phyloP scores from a whole-genome alignment of 1,284 basidiomycete genomes.

The Nidula niveotomentosa region DNA sequence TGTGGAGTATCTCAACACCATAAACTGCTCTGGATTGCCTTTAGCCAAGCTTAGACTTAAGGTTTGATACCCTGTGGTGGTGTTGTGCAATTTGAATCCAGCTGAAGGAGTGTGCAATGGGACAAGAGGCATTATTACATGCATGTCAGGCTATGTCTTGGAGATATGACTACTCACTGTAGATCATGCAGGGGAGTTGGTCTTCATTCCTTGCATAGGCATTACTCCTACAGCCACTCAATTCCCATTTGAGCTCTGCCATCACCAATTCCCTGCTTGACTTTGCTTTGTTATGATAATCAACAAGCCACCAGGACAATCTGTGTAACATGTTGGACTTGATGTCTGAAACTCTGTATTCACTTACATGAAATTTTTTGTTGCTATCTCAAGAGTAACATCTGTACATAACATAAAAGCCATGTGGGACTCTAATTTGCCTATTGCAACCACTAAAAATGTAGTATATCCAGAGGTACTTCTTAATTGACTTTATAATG shows the following conservation, averaged over 20 bases:
- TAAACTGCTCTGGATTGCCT: no score
- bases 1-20: no score
- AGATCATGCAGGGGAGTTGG: constrained; percentile 14
- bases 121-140: neutral
- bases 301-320: constrained; percentile 37
- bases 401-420: neutral
- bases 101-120: neutral
- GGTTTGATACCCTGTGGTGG: neutral
- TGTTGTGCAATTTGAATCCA: neutral
- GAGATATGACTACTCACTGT: neutral
- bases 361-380: constrained; percentile 33
- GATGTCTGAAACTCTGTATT: constrained; percentile 22
- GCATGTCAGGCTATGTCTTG: neutral
- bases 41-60: no score
- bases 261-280: constrained; percentile 29
- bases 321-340: constrained; percentile 17
- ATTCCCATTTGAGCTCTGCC: constrained; percentile 11
- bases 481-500: no score
- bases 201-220: constrained; percentile 24
- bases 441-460: no score
- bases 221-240: constrained; percentile 14
- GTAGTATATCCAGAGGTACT: no score
- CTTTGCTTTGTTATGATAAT: constrained; percentile 35
- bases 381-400: constrained; percentile 22
- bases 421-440: no score